Evolutionary conservation across 148 eudicot species (phyloP).

Genomic region (Diospyros kaki): DNA sequence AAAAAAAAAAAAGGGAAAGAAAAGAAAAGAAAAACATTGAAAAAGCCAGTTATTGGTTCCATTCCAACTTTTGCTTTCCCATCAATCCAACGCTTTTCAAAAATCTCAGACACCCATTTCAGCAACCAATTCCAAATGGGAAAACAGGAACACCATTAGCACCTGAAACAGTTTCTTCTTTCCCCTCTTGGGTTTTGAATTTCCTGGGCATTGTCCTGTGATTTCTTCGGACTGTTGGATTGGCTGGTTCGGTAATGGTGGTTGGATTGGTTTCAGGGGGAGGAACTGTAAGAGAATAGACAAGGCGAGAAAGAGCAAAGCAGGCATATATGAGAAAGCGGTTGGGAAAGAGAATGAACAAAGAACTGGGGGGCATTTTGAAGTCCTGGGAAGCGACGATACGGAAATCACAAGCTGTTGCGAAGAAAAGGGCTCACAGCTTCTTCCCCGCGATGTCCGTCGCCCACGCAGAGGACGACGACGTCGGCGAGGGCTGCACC

Average conservation of each 20-base stretch:
- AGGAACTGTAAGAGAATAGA: not conserved
- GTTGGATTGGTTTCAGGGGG: slow-evolving; percentile 5
- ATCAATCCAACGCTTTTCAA: slow-evolving; percentile 24
- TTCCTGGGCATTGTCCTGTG: slow-evolving; percentile 10
- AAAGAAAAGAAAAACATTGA: slow-evolving; percentile 4
- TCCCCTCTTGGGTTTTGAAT: no score
- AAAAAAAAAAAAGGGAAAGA: slow-evolving; percentile 4
- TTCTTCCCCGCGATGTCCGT: slow-evolving; percentile 17
- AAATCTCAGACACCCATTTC: slow-evolving; percentile 24
- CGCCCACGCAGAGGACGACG: slow-evolving; percentile 14
- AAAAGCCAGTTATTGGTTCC: slow-evolving; percentile 18
- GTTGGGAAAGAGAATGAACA: slow-evolving; percentile 34
- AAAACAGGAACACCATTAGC: not conserved
- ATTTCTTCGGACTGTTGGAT: slow-evolving; percentile 18
- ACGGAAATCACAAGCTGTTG: slow-evolving; percentile 35
- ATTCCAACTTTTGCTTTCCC: slow-evolving; percentile 24
- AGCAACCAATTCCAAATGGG: slow-evolving; percentile 2
- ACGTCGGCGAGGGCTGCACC: not conserved
- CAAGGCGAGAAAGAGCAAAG: slow-evolving; percentile 1
- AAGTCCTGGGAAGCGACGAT: slow-evolving; percentile 33
- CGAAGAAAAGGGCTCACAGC: slow-evolving; percentile 30
- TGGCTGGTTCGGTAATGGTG: slow-evolving; percentile 23
- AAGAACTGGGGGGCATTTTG: slow-evolving; percentile 34
- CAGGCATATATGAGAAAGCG: slow-evolving; percentile 15
- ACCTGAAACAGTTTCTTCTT: slow-evolving; percentile 11